Conservation (phyloP, 2,329 filamentous ascomycete genomes). For the Monilinia laxa region DNA sequence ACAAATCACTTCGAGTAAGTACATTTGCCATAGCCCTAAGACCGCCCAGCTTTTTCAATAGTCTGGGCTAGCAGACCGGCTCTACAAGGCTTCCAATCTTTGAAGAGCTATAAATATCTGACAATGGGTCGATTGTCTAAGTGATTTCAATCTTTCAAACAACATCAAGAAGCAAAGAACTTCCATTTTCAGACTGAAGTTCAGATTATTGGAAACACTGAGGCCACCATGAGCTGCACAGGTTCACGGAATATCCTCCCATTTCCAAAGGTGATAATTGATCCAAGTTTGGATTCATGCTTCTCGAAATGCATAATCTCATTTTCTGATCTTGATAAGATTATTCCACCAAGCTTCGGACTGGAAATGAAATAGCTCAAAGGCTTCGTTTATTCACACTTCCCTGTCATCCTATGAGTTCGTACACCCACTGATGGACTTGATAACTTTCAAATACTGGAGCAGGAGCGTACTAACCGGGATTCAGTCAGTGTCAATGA, state of each 20-base stretch:
- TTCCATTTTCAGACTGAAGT: too few relatives aligned
- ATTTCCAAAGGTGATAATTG: background rate
- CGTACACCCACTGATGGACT: background rate
- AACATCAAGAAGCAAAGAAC: too few relatives aligned
- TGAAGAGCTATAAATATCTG: too few relatives aligned
- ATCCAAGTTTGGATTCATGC: background rate
- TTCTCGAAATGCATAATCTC: background rate
- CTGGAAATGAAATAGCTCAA: background rate
- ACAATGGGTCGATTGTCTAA: too few relatives aligned
- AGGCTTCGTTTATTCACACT: background rate
- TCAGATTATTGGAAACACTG: too few relatives aligned
- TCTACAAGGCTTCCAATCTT: too few relatives aligned
- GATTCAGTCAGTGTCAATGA: slow-evolving; percentile 16
- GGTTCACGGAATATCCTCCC: background rate
- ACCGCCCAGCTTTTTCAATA: background rate
- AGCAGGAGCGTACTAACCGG: background rate
- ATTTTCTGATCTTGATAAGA: background rate
- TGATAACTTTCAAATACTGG: background rate
- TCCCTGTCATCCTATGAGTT: background rate
- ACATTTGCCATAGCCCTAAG: background rate
- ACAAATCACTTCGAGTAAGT: slow-evolving; percentile 1
- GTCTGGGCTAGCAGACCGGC: too few relatives aligned
- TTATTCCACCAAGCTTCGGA: background rate
- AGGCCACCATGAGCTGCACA: background rate
- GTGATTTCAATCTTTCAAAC: too few relatives aligned